Evolutionary conservation across 768 basidiomycete species (phyloP), one percentile per base, ranked within the genome.

Genomic region (Cystofilobasidium macerans): DNA sequence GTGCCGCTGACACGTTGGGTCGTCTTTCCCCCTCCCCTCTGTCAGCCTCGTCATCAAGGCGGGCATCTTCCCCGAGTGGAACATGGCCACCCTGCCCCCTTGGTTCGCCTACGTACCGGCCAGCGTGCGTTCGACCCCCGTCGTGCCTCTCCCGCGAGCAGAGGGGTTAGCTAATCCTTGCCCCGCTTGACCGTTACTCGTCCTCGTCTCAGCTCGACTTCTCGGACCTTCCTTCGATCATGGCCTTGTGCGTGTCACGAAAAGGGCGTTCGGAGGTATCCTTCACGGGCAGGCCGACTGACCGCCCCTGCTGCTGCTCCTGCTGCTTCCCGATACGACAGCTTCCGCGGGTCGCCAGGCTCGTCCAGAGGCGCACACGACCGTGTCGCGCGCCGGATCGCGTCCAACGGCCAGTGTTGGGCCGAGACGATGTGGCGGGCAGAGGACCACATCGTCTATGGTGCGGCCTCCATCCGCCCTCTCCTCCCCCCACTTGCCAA

Each of bases 31-130:
- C 43, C 36, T 30, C 30, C 7, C 36, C 9, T n/a, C n/a, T n/a
- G n/a, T n/a, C 40, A 77, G 76, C 64, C 72, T 77, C 35, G 75
- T 77, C 58, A 71, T 77, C 72, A 77, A 77, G 62, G 72, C 76
- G 8, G 73, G 75, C 3, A 73, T 76, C 42, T 77, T 77, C 74
- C 76, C 75, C 24, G 76, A 77, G 62, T 77, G 76, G 76, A 77
- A 77, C 64, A 76, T 75, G 28, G 73, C 75, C 54, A 60, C 72
- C 6, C 67, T 77, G 47, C 76, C 76, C 7, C 73, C 75, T 60
- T 77, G 76, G 76, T 76, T 72, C 65, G 76, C 75, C 9, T 77
- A 77, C 67, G 75, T 77, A 7, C 76, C 76, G 6, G 72, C 74
- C 40, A 77, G 76, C 62, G 64, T 65, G 22, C 20, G 64, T 48